Percentiles rank a stretch among this genome's conserved stretches.
Evolutionary conservation across 805 yeast genomes (phyloP).

Genomic region (Candida hungchunana): DNA sequence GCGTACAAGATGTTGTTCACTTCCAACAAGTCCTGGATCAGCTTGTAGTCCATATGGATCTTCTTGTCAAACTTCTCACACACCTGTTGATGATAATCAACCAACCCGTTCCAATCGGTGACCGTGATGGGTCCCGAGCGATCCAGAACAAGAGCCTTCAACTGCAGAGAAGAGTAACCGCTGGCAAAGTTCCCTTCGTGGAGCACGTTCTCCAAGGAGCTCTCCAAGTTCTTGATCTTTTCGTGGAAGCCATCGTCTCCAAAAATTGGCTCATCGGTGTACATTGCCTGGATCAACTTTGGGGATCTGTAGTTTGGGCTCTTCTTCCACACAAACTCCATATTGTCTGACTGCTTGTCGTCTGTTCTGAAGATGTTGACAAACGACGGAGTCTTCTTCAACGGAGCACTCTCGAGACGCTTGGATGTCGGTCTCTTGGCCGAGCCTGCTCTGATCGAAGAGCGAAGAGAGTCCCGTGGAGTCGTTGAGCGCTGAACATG

Average conservation of each 20-base stretch:
- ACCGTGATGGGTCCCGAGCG: not conserved
- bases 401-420: conserved; percentile 1
- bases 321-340: conserved; percentile 4
- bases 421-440: conserved; percentile 8
- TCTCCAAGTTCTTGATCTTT: conserved; percentile 5
- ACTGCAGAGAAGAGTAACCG: conserved; percentile 1
- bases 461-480: not conserved
- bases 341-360: not conserved
- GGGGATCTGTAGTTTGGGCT: conserved; percentile 16
- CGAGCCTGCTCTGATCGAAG: conserved; percentile 10
- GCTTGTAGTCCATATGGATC: conserved; percentile 9
- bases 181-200: not conserved
- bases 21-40: conserved; percentile 21
- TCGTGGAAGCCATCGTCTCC: not conserved
- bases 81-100: conserved; percentile 7
- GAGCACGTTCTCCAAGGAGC: conserved; percentile 7
- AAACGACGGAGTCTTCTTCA: conserved; percentile 10
- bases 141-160: conserved; percentile 2
- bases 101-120: conserved; percentile 11
- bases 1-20: no score
- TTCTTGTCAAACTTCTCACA: conserved; percentile 4
- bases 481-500: conserved; percentile 3
- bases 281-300: conserved; percentile 7
- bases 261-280: not conserved
- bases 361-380: conserved; percentile 6